Percentiles rank a stretch among this genome's conserved stretches.
Evolutionary conservation across 116 monocot species (phyloP).

Genomic region (Thalassia testudinum): DNA sequence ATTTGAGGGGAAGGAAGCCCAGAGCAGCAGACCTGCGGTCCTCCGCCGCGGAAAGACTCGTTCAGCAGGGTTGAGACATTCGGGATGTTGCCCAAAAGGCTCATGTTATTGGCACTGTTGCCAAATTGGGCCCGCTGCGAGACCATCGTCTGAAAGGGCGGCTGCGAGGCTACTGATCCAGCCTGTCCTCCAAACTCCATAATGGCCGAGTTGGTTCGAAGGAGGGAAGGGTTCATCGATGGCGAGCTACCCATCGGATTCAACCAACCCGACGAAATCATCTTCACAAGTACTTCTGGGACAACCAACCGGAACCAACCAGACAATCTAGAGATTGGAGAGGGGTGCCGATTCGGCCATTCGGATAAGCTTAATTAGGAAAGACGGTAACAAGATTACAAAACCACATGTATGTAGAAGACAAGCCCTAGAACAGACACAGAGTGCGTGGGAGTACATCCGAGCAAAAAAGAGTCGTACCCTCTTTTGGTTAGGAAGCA

Average conservation of each 20-base stretch:
- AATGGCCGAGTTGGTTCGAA: conserved; percentile 9
- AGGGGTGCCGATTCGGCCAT: no score
- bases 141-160: conserved; percentile 21
- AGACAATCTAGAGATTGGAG: no score
- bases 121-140: conserved; percentile 36
- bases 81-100: conserved; percentile 26
- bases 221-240: conserved; percentile 25
- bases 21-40: conserved; percentile 8
- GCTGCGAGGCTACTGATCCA: conserved; percentile 11
- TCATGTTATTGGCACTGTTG: conserved; percentile 13
- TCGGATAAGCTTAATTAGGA: no score
- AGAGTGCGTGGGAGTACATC: no score
- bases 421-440: no score
- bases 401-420: no score
- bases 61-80: conserved; percentile 35
- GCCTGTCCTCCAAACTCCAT: conserved; percentile 8
- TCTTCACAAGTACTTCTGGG: no score
- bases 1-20: conserved; percentile 2
- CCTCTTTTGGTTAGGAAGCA: no score
- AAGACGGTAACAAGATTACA: no score
- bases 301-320: no score
- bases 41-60: conserved; percentile 27
- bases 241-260: conserved; percentile 34
- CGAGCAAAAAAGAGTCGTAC: no score
- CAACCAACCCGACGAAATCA: conserved; percentile 69